phyloP scores from a whole-genome alignment of 2,329 filamentous ascomycete genomes.

The Fusarium pseudocircinatum region DNA sequence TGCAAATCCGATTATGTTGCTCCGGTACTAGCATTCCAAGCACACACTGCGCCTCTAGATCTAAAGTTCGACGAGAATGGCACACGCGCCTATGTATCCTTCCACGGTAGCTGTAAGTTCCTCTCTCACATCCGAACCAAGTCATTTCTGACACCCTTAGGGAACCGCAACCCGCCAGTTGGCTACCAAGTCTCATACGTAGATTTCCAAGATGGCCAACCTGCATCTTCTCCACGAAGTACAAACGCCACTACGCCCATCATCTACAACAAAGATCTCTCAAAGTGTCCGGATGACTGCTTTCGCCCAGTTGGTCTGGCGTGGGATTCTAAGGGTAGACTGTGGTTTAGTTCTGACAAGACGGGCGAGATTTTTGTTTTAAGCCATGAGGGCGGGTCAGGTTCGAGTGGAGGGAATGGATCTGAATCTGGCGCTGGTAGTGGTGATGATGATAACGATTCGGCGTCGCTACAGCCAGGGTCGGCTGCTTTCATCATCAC shows the following conservation, averaged over 20 bases:
- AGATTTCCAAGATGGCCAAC: slow-evolving; percentile 55
- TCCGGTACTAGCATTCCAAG: slow-evolving; percentile 66
- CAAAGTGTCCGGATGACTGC: slow-evolving; percentile 64
- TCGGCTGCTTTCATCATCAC: slow-evolving; percentile 39
- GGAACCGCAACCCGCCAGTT: slow-evolving; percentile 54
- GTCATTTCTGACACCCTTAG: slow-evolving; percentile 36
- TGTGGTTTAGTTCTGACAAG: slow-evolving; percentile 72
- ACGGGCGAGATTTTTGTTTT: slow-evolving; percentile 74
- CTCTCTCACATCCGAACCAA: not conserved
- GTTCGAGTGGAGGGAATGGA: not conserved
- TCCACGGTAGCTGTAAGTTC: slow-evolving; percentile 75
- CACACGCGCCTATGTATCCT: slow-evolving; percentile 71
- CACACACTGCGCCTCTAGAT: slow-evolving; percentile 78
- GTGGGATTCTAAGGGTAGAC: slow-evolving; percentile 59
- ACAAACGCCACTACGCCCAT: slow-evolving; percentile 61
- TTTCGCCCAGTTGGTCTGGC: slow-evolving; percentile 71
- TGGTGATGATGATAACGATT: slow-evolving; percentile 16
- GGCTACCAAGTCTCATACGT: slow-evolving; percentile 59
- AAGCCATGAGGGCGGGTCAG: not conserved
- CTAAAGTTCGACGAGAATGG: slow-evolving; percentile 71
- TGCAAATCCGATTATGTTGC: slow-evolving; percentile 56
- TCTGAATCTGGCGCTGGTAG: not conserved
- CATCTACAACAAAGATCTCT: slow-evolving; percentile 63
- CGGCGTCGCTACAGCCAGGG: slow-evolving; percentile 34
- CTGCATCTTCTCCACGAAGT: slow-evolving; percentile 53